phyloP scores from a whole-genome alignment of 2,329 filamentous ascomycete species.

The Lachnellula arida region DNA sequence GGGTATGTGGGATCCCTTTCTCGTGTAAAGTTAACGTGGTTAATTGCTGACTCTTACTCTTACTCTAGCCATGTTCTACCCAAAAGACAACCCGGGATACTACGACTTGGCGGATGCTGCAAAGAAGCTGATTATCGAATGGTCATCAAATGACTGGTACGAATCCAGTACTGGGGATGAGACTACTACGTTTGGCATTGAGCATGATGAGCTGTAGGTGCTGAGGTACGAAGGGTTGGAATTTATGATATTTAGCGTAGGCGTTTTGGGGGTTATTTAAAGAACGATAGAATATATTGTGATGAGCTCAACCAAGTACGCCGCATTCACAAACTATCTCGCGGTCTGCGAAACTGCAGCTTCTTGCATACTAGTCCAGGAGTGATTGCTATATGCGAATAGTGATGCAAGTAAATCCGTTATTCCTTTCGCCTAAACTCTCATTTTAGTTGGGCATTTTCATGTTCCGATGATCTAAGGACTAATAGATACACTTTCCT shows the following conservation, averaged over 20 bases:
- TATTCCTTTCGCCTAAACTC: too few relatives aligned
- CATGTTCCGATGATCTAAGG: too few relatives aligned
- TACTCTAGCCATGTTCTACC: conserved; percentile 63
- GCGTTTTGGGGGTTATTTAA: neutral
- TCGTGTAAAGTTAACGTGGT: conserved; percentile 18
- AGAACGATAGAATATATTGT: too few relatives aligned
- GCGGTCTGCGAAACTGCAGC: too few relatives aligned
- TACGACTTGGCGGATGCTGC: conserved; percentile 61
- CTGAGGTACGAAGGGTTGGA: neutral
- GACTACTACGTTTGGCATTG: conserved; percentile 10
- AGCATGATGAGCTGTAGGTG: conserved; percentile 14
- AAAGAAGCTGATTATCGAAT: conserved; percentile 58
- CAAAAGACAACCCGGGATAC: conserved; percentile 68
- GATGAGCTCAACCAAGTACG: too few relatives aligned
- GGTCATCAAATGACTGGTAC: conserved; percentile 65
- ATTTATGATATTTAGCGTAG: neutral
- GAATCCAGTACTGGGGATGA: conserved; percentile 40
- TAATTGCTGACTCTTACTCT: neutral
- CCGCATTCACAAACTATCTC: too few relatives aligned
- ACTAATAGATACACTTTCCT: neutral
- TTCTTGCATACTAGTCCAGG: too few relatives aligned
- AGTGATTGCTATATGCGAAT: too few relatives aligned
- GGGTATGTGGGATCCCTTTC: conserved; percentile 40
- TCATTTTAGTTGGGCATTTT: too few relatives aligned
- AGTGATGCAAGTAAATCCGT: too few relatives aligned